Conservation (phyloP, 352 stramenopile species). For the Pythium volutum region DNA sequence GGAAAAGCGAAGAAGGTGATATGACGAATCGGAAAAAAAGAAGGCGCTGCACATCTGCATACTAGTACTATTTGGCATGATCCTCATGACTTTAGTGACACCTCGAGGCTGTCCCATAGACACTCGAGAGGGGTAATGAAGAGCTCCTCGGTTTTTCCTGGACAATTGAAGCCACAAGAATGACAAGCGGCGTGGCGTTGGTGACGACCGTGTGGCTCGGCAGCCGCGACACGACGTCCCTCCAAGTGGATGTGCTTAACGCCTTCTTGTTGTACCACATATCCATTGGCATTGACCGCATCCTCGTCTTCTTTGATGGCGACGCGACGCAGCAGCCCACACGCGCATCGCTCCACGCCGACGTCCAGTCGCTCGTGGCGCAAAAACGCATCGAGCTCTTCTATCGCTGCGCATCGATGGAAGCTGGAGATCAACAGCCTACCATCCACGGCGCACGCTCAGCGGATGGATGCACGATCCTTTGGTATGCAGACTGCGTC, state of each 20-base stretch:
- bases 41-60: neutral
- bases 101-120: neutral
- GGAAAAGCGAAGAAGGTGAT: conserved; percentile 1
- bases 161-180: neutral
- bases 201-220: conserved; percentile 41
- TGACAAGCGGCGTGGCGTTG: conserved; percentile 26
- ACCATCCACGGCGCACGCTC: neutral
- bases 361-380: conserved; percentile 11
- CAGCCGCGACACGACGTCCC: neutral
- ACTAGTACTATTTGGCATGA: neutral
- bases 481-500: conserved; percentile 16
- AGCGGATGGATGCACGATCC: neutral
- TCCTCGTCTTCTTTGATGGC: conserved; percentile 41
- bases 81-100: neutral
- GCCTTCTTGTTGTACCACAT: conserved; percentile 41
- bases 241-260: conserved; percentile 29
- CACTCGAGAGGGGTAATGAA: conserved; percentile 8
- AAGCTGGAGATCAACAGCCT: neutral
- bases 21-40: neutral
- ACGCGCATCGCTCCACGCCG: conserved; percentile 9
- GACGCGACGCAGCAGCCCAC: conserved; percentile 20
- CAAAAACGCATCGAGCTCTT: conserved; percentile 29
- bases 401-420: conserved; percentile 11
- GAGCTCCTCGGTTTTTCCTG: neutral
- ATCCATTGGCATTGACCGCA: conserved; percentile 30